Percentiles rank a stretch among this genome's conserved stretches.
Conservation (phyloP, 148 eudicot species). For the Camellia granthamiana region DNA sequence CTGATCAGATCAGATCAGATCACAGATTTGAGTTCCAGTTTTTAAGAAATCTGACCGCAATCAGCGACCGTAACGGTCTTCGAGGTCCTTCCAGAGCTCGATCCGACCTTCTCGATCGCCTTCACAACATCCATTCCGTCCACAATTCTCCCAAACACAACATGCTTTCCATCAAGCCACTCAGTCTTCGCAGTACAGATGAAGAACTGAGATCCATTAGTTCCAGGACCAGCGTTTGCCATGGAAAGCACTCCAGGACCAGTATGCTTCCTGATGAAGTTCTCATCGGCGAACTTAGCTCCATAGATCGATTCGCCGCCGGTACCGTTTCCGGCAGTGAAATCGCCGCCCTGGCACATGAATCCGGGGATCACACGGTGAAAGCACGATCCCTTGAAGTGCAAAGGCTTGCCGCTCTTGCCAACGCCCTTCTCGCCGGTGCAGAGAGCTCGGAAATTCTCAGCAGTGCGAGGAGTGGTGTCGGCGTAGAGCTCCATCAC, state of each 20-base stretch:
- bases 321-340: conserved; percentile 54
- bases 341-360: conserved; percentile 68
- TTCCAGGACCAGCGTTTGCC: conserved; percentile 68
- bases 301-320: conserved; percentile 64
- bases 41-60: conserved; percentile 53
- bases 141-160: conserved; percentile 66
- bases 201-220: conserved; percentile 82
- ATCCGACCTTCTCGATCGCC: conserved; percentile 55
- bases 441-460: conserved; percentile 45
- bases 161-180: conserved; percentile 77
- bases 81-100: conserved; percentile 38
- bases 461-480: conserved; percentile 42
- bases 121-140: conserved; percentile 59
- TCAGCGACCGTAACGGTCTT: conserved; percentile 55
- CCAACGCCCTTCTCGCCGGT: conserved; percentile 55
- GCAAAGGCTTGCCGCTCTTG: conserved; percentile 44
- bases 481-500: conserved; percentile 58
- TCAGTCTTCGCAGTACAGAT: conserved; percentile 63
- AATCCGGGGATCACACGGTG: conserved; percentile 62
- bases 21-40: not conserved
- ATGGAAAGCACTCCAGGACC: conserved; percentile 74
- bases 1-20: not conserved
- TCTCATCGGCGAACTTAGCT: conserved; percentile 48
- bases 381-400: conserved; percentile 52
- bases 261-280: conserved; percentile 51